Evolutionary conservation across 1,139 yeast genomes (phyloP).

Genomic region (Nakaseomyces kungkrabaensis): DNA sequence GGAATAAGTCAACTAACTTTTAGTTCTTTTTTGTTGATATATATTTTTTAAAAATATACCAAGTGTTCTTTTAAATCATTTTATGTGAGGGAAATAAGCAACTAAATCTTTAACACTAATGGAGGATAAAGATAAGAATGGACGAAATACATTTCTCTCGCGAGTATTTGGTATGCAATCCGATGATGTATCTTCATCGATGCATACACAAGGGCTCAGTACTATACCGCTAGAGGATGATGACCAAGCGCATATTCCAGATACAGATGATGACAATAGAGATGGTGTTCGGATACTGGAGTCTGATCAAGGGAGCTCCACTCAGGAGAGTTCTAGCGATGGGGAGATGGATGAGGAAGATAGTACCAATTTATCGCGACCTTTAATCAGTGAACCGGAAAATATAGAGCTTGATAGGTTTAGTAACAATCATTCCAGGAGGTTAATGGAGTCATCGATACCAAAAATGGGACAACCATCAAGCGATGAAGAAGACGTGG

Average conservation of each 20-base stretch:
- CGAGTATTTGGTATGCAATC: slow-evolving; percentile 34
- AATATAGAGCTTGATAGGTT: neutral
- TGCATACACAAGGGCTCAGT: slow-evolving; percentile 24
- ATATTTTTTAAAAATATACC: no score
- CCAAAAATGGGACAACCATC: slow-evolving; percentile 21
- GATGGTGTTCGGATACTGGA: slow-evolving; percentile 22
- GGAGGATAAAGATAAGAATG: slow-evolving; percentile 8
- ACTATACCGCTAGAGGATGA: slow-evolving; percentile 10
- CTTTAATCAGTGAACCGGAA: neutral
- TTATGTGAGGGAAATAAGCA: no score
- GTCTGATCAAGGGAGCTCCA: slow-evolving; percentile 26
- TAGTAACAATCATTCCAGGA: slow-evolving; percentile 5
- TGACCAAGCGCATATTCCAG: neutral
- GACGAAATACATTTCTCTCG: slow-evolving; percentile 32
- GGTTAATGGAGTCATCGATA: slow-evolving; percentile 8
- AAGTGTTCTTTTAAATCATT: no score
- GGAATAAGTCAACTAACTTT: no score
- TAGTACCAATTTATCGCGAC: neutral
- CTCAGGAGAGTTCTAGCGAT: slow-evolving; percentile 8
- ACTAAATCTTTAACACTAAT: neutral
- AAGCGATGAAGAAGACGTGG: slow-evolving; percentile 17
- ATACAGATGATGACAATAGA: slow-evolving; percentile 7
- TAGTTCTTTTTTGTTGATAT: no score
- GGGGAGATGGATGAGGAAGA: slow-evolving; percentile 3
- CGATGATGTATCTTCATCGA: slow-evolving; percentile 22